These are phyloP conservation scores for Triticum timopheevii DNA, from an alignment of 176 grass and related monocot species.

Conservation along the genomic window DNA sequence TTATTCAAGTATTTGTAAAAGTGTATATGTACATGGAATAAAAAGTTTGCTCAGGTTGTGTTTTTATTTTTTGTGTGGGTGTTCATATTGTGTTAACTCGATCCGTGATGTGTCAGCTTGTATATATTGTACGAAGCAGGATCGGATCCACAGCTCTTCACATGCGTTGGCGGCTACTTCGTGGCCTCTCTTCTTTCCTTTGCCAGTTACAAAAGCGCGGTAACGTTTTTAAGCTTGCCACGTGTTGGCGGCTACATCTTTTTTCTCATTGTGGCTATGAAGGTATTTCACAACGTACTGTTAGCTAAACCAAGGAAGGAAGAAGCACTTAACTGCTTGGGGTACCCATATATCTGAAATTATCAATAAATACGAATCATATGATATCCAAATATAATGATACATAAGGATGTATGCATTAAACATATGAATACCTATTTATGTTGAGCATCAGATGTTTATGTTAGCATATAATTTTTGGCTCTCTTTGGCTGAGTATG, in stretches of 20 bases:
- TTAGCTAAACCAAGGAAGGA: neutral
- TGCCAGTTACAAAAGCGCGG: neutral
- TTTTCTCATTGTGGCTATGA: too few species aligned
- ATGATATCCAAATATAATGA: too few species aligned
- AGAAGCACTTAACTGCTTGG: neutral
- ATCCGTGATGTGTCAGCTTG: neutral
- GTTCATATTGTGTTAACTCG: neutral
- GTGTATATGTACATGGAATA: neutral
- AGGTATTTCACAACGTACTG: too few species aligned
- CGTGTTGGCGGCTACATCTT: too few species aligned
- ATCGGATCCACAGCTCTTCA: neutral
- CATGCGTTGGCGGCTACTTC: neutral
- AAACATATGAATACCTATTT: too few species aligned
- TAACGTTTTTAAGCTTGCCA: too few species aligned
- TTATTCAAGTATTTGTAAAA: neutral
- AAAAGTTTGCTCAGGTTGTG: conserved; percentile 14
- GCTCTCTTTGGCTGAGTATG: too few species aligned
- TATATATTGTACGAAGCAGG: neutral
- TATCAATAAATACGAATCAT: too few species aligned
- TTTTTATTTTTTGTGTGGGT: neutral
- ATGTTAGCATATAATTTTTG: too few species aligned
- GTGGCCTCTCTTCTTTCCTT: neutral
- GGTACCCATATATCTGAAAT: neutral
- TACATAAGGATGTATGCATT: neutral
- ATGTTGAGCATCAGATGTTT: neutral